phyloP scores from a whole-genome alignment of 805 yeast species.

The Pichia eremophila region DNA sequence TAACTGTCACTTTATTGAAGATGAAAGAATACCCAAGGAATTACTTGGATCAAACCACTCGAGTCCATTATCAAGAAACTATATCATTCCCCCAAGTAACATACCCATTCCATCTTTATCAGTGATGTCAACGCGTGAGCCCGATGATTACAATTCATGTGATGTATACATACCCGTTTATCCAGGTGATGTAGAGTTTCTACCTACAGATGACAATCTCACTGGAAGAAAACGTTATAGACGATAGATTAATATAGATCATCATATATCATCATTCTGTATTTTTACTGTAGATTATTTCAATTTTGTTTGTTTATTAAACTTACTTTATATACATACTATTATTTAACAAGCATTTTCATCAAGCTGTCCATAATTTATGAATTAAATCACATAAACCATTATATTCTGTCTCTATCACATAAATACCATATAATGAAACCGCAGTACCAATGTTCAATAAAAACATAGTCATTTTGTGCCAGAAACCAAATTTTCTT shows the following conservation, averaged over 20 bases:
- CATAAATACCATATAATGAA: slow-evolving; percentile 71
- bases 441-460: slow-evolving; percentile 64
- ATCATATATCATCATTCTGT: too few species aligned
- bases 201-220: background rate
- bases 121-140: background rate
- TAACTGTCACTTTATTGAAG: too few species aligned
- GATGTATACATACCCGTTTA: background rate
- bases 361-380: slow-evolving; percentile 49
- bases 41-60: too few species aligned
- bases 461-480: slow-evolving; percentile 56
- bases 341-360: background rate
- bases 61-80: background rate
- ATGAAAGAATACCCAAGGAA: too few species aligned
- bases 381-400: slow-evolving; percentile 64
- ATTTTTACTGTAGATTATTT: too few species aligned
- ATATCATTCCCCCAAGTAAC: background rate
- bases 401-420: slow-evolving; percentile 67
- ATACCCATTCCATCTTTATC: background rate
- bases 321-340: background rate
- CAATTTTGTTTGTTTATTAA: background rate
- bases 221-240: too few species aligned
- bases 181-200: background rate
- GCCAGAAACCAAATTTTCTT: slow-evolving; percentile 75
- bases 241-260: too few species aligned
- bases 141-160: background rate